Conservation (phyloP, 768 basidiomycete genomes). For the Psilocybe azurescens region DNA sequence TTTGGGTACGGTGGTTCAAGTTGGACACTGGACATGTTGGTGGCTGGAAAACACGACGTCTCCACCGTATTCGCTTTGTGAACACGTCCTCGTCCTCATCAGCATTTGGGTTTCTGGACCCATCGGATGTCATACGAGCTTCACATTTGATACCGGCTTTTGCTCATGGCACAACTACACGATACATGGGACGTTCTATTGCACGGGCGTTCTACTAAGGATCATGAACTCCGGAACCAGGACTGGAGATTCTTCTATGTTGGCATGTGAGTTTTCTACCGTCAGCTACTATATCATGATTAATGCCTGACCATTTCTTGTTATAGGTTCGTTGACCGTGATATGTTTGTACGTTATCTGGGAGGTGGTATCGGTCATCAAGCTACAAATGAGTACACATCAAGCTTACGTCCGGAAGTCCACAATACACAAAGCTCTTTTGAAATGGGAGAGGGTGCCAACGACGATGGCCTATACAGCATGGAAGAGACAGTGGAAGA, state of each 20-base stretch:
- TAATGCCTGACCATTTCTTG: too few relatives aligned
- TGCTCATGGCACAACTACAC: slow-evolving; percentile 4
- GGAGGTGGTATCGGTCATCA: not conserved
- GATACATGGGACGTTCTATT: too few relatives aligned
- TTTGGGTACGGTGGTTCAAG: slow-evolving; percentile 33
- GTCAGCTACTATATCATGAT: not conserved
- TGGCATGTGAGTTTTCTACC: not conserved
- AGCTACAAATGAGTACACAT: not conserved
- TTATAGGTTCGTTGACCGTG: not conserved
- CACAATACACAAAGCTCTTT: not conserved
- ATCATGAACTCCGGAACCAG: not conserved
- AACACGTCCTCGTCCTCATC: slow-evolving; percentile 15
- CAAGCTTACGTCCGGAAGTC: not conserved
- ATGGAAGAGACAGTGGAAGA: too few relatives aligned
- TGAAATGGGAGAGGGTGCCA: not conserved
- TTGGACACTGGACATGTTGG: slow-evolving; percentile 2
- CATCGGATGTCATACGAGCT: slow-evolving; percentile 40
- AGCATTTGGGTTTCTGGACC: slow-evolving; percentile 55
- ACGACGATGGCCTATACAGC: too few relatives aligned
- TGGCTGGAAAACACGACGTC: slow-evolving; percentile 18
- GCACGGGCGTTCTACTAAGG: too few relatives aligned
- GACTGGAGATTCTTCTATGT: not conserved
- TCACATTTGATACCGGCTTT: slow-evolving; percentile 51
- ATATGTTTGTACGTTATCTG: not conserved
- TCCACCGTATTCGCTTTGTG: slow-evolving; percentile 38